A percentile compares a stretch with the other conserved stretches of the same genome.
Evolutionary conservation across 192 early-diverging fungal genomes (phyloP).

Genomic region (Gigaspora rosea): DNA sequence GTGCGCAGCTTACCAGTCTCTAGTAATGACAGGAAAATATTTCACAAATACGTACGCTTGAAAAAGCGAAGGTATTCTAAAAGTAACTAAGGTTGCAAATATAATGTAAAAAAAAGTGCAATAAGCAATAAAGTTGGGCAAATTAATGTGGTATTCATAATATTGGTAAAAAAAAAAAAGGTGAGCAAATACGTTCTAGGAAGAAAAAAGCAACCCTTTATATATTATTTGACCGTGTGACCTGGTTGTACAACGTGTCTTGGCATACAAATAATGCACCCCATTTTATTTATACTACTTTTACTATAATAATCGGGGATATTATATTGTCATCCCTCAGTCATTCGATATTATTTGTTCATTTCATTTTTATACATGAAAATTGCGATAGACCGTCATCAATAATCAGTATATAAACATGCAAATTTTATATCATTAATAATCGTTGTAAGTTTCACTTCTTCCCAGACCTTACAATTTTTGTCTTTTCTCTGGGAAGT

Average conservation of each 20-base stretch:
- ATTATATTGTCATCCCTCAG: background rate
- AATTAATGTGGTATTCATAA: no score
- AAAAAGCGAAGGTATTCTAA: no score
- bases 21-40: no score
- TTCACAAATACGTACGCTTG: no score
- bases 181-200: background rate
- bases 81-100: no score
- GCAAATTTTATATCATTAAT: background rate
- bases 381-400: background rate
- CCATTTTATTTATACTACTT: conserved; percentile 13
- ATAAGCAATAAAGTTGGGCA: no score
- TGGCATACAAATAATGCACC: conserved; percentile 2
- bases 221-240: conserved; percentile 12
- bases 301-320: background rate
- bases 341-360: background rate
- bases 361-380: background rate
- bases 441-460: conserved; percentile 6
- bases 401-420: conserved; percentile 27
- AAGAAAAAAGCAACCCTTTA: conserved; percentile 19
- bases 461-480: conserved; percentile 6
- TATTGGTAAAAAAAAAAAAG: no score
- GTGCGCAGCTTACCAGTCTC: no score
- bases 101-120: no score
- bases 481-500: conserved; percentile 12
- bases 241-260: background rate